These are phyloP conservation scores for Sporisorium reilianum DNA, from an alignment of 1,284 basidiomycete genomes.

Conservation along the genomic window DNA sequence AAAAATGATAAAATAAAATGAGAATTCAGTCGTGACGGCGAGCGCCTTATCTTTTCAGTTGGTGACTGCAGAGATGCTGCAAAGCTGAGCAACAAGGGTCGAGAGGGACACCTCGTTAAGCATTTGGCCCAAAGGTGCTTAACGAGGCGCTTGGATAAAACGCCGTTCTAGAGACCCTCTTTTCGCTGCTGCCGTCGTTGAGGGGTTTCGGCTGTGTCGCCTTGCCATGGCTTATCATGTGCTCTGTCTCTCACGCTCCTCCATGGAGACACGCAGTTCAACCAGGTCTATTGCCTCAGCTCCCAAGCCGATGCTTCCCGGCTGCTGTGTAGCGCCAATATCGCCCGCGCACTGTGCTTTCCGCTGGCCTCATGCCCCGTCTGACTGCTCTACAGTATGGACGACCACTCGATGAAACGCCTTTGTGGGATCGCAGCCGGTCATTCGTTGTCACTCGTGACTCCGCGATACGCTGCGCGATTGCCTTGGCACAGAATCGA, in stretches of 20 bases:
- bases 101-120: slow-evolving; percentile 10
- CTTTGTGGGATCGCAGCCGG: too few relatives aligned
- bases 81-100: background rate
- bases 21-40: background rate
- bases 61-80: background rate
- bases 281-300: background rate
- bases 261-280: background rate
- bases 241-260: background rate
- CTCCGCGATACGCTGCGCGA: background rate
- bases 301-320: background rate
- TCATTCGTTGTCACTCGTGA: background rate
- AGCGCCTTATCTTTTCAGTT: slow-evolving; percentile 12
- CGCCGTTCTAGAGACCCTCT: slow-evolving; percentile 2
- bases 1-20: background rate
- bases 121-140: slow-evolving; percentile 1
- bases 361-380: background rate
- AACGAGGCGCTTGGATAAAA: slow-evolving; percentile 1
- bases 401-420: too few relatives aligned
- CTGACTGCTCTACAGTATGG: background rate
- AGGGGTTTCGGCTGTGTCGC: background rate
- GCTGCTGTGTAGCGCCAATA: background rate
- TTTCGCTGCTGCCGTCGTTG: background rate
- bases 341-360: background rate
- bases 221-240: background rate
- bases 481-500: background rate